Base-by-base conservation (phyloP, 176 grass and related monocot species). In the Eragrostis nindensis region DNA sequence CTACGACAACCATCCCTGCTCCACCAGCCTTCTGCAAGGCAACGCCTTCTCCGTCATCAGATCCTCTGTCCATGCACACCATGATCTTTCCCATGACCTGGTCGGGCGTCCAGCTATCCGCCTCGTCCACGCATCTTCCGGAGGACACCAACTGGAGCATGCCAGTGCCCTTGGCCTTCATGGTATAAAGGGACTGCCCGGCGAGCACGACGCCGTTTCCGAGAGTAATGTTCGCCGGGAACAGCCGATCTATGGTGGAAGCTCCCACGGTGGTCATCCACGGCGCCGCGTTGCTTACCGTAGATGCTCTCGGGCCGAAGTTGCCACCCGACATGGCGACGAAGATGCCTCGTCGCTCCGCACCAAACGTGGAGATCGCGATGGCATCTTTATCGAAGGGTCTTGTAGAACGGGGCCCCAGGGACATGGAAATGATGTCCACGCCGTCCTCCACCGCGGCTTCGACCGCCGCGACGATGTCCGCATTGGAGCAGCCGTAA, bases 221-320 rank as follows among this genome's bases (percentile, higher is more conserved):
- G 14, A 70, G 67, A 1, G 5, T 70, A 12, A 70, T 42, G 5
- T 47, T 47, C 43, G 67, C 67, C 43, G 43, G 67, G 43, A 70
- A 70, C 22, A 26, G 22, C 12, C 67, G 67, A 11, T 70, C 67
- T 12, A 47, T 11, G 11, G 42, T 42, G 18, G 64, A 6, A 15
- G 72, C 71, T 24, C 82, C 82, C 1, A 85, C 62, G 25, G 74
- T 85, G 21, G 62, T 45, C 18, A 85, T 27, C 74, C 83, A 85
- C 11, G 83, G 73, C 22, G 53, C 22, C 0, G 8, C 4, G 55
- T 85, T 85, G 8, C 0, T 5, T 19, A 85, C n/a, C 3, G 50
- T 62, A 2, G 26, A 70, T 1, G 53, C 42, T 0, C 0, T 1
- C 6, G 83, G 62, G 2, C 83, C 83, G 0, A 0, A 2, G 44